Evolutionary conservation across 2,329 filamentous ascomycete species (phyloP).

Genomic region (Alternaria gansuensis): DNA sequence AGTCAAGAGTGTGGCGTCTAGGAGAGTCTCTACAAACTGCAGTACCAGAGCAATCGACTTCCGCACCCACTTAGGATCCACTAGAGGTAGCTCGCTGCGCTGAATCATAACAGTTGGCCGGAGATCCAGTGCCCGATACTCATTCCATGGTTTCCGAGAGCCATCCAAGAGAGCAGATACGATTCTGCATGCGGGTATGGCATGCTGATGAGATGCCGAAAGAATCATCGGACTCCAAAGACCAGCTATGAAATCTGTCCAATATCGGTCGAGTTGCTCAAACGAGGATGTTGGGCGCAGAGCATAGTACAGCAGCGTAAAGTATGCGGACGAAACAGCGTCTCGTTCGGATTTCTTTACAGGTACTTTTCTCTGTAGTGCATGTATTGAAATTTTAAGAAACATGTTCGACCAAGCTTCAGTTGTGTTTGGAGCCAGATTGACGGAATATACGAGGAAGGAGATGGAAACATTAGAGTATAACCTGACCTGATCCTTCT

Average conservation of each 20-base stretch:
- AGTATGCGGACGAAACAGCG: slow-evolving; percentile 74
- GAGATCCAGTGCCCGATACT: slow-evolving; percentile 72
- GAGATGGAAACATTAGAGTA: slow-evolving; percentile 89
- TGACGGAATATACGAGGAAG: slow-evolving; percentile 78
- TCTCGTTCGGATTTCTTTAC: slow-evolving; percentile 69
- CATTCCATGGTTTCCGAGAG: slow-evolving; percentile 73
- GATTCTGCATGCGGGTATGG: slow-evolving; percentile 64
- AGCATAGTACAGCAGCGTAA: slow-evolving; percentile 58
- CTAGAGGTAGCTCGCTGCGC: slow-evolving; percentile 78
- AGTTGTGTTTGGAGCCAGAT: slow-evolving; percentile 67
- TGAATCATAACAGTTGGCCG: slow-evolving; percentile 56
- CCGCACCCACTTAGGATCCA: slow-evolving; percentile 89
- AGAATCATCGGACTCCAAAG: slow-evolving; percentile 61
- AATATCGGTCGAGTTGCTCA: slow-evolving; percentile 76
- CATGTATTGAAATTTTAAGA: slow-evolving; percentile 38
- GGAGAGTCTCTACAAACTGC: slow-evolving; percentile 63
- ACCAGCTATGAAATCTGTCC: slow-evolving; percentile 76
- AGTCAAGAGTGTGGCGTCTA: slow-evolving; percentile 61
- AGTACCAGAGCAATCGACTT: slow-evolving; percentile 74
- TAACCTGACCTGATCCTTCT: slow-evolving; percentile 67
- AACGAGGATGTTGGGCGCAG: slow-evolving; percentile 74
- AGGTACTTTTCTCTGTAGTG: slow-evolving; percentile 61
- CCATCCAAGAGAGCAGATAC: slow-evolving; percentile 74
- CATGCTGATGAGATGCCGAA: slow-evolving; percentile 32
- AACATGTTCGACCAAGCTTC: slow-evolving; percentile 53